Evolutionary conservation across 805 yeast genomes (phyloP).

Genomic region (Helenozyma rhizophorensis): DNA sequence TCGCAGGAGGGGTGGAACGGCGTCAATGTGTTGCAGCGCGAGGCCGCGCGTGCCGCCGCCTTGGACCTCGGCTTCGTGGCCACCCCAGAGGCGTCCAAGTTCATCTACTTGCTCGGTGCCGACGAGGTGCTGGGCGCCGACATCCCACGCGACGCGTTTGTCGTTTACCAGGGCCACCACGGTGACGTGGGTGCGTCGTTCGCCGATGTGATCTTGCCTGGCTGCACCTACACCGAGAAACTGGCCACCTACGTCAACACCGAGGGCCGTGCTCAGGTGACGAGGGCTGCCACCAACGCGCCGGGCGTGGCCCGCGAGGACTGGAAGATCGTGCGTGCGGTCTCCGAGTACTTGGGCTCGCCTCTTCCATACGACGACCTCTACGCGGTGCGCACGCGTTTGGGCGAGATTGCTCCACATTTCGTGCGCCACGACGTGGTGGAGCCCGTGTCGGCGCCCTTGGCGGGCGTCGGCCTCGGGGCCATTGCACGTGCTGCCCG

Average conservation of each 20-base stretch:
- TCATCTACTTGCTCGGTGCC: conserved; percentile 78
- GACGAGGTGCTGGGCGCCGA: conserved; percentile 69
- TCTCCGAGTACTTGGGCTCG: conserved; percentile 69
- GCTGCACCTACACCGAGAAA: conserved; percentile 86
- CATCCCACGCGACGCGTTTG: conserved; percentile 81
- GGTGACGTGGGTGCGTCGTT: conserved; percentile 86
- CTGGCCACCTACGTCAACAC: conserved; percentile 82
- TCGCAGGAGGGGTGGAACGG: conserved; percentile 78
- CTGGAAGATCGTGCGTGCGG: conserved; percentile 83
- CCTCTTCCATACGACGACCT: conserved; percentile 74
- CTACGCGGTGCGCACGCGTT: conserved; percentile 61
- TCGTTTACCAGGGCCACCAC: conserved; percentile 87
- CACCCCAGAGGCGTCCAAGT: conserved; percentile 56
- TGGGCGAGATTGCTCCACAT: conserved; percentile 77
- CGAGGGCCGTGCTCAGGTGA: conserved; percentile 82
- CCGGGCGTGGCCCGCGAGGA: conserved; percentile 91
- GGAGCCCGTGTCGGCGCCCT: conserved; percentile 59
- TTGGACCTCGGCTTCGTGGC: conserved; percentile 73
- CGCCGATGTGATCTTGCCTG: conserved; percentile 85
- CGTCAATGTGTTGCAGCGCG: conserved; percentile 72
- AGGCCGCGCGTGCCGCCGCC: conserved; percentile 85
- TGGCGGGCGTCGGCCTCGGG: conserved; percentile 55
- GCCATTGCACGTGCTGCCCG: conserved; percentile 37
- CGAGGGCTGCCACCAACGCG: conserved; percentile 82
- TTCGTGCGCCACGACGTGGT: conserved; percentile 69